Percentiles rank a stretch among this genome's conserved stretches.
These are phyloP conservation scores for Malassezia globosa DNA, from an alignment of 1,284 basidiomycete genomes.

Conservation along the genomic window DNA sequence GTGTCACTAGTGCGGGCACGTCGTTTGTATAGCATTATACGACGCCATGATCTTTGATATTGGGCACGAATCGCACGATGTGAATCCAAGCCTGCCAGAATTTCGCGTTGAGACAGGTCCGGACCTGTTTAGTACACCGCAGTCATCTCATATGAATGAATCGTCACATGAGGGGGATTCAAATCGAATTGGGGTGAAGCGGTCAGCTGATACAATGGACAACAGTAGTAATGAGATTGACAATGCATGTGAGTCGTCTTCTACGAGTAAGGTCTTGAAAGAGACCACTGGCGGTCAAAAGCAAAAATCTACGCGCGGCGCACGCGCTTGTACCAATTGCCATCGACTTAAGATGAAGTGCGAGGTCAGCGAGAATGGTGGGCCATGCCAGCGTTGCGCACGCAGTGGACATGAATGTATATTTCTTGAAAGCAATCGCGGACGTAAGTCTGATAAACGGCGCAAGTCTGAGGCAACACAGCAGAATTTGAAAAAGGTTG, in stretches of 20 bases:
- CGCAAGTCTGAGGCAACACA: slow-evolving; percentile 41
- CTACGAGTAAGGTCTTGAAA: background rate
- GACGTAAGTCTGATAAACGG: slow-evolving; percentile 43
- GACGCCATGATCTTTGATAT: background rate
- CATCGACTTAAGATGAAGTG: slow-evolving; percentile 97
- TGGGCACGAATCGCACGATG: background rate
- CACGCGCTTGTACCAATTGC: slow-evolving; percentile 81
- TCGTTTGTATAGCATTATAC: too few relatives aligned
- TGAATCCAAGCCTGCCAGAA: background rate
- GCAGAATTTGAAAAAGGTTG: slow-evolving; percentile 42
- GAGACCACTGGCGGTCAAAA: slow-evolving; percentile 15
- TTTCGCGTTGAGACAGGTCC: background rate
- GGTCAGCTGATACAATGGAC: background rate
- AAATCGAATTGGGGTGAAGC: background rate
- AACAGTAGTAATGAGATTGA: too few relatives aligned
- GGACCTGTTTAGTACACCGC: background rate
- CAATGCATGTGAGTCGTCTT: background rate
- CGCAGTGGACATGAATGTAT: slow-evolving; percentile 41
- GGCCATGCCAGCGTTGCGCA: slow-evolving; percentile 63
- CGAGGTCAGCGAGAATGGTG: slow-evolving; percentile 78
- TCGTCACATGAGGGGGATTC: slow-evolving; percentile 1
- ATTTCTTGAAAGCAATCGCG: slow-evolving; percentile 44
- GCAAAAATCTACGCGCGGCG: slow-evolving; percentile 41
- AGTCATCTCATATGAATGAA: background rate
- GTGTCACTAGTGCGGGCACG: too few relatives aligned